Base-by-base conservation (phyloP, 2,329 filamentous ascomycete species). In the Neofusicoccum kwambonambiense region DNA sequence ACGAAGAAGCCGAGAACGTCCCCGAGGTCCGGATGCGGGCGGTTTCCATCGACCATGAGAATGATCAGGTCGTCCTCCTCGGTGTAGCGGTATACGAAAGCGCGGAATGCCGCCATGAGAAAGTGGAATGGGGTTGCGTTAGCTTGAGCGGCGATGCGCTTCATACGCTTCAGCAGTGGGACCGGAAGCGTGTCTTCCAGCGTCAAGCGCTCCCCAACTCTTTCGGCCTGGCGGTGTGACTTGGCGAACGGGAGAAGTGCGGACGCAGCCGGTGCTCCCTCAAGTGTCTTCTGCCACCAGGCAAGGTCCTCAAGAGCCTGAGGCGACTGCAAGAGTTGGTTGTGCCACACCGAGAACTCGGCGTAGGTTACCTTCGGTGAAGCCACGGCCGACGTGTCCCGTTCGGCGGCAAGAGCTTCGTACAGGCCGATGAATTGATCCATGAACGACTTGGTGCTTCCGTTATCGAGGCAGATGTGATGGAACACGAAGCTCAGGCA, bases 1-100 rank as follows among this genome's bases (percentile, higher is more conserved):
- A 86, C 65, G 49, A 81, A 81, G 45, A 78, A 70, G 2, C 84
- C 84, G 1, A 86, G 69, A 3, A 70, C 82, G 1, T 68, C 62
- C 6, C 70, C 66, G 1, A 76, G 63, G 2, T 74, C 66, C 11
- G 63, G 65, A 1, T 82, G 78, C 0, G 61, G 67, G 1, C 80
- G 71, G 58, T 78, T 79, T 1, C 79, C 79, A 69, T 86, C 82
- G 0, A 77, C 78, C 13, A 84, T 75, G 4, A 83, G 84, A 62
- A 86, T 82, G 62, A 72, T 73, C 44, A 85, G 64, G 27, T 81
- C 76, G 2, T 79, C 74, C 1, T 75, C 63, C 11, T 77, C 76
- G 0, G 72, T 66, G 31, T 77, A 77, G 8, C 72, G 68, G 12
- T 72, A 73, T 0, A 83, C 72, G 13, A 69, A 60, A 13, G 73